These are phyloP conservation scores for Penicillium ochrochloron DNA, from an alignment of 495 filamentous ascomycete genomes.

Conservation along the genomic window DNA sequence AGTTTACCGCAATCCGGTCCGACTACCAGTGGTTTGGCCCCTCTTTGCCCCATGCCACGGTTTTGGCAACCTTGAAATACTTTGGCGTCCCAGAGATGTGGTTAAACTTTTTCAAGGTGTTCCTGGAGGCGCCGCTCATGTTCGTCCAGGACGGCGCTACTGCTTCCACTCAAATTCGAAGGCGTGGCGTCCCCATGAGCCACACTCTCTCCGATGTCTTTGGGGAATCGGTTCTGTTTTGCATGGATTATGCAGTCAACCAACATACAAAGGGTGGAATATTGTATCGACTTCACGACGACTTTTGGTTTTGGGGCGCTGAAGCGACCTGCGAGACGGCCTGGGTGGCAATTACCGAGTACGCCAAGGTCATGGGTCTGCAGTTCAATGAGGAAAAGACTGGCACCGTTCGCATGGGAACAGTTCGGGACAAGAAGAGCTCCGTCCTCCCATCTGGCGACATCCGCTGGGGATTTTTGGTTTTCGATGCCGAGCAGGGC, in stretches of 20 bases:
- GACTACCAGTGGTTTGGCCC: conserved; percentile 67
- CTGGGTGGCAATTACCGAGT: conserved; percentile 61
- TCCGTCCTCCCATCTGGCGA: conserved; percentile 53
- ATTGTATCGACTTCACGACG: conserved; percentile 68
- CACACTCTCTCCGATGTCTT: conserved; percentile 63
- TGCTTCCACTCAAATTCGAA: conserved; percentile 48
- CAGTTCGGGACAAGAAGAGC: neutral
- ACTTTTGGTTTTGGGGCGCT: conserved; percentile 72
- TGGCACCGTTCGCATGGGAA: conserved; percentile 54
- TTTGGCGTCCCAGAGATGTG: conserved; percentile 64
- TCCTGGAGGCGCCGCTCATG: conserved; percentile 62
- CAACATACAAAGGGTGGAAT: conserved; percentile 55
- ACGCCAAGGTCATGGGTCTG: conserved; percentile 59
- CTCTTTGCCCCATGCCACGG: conserved; percentile 62
- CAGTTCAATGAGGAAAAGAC: conserved; percentile 63
- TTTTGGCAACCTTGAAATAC: conserved; percentile 59
- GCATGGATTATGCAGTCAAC: conserved; percentile 69
- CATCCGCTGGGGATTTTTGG: conserved; percentile 70
- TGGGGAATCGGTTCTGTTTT: conserved; percentile 66
- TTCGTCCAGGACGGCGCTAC: conserved; percentile 58
- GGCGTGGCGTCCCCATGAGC: conserved; percentile 61
- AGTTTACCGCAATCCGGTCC: conserved; percentile 64
- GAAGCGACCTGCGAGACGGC: conserved; percentile 58
- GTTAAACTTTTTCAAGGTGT: conserved; percentile 64
- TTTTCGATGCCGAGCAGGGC: conserved; percentile 58